Percentiles rank a stretch among this genome's conserved stretches.
Evolutionary conservation across 78 protist genomes (phyloP).

Genomic region (Monosiga brevicollis): DNA sequence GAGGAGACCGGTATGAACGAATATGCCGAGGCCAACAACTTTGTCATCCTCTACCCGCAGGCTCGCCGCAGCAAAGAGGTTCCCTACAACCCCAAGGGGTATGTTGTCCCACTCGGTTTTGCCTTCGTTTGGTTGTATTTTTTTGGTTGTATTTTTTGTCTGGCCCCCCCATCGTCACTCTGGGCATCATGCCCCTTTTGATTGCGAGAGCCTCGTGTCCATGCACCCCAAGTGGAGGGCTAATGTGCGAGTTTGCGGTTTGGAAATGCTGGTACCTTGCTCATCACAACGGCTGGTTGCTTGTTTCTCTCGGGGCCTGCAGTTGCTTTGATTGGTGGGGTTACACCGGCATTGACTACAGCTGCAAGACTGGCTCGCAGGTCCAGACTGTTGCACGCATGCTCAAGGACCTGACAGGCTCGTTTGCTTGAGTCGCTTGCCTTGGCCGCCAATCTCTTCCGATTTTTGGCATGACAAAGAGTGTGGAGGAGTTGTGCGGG

Average conservation of each 20-base stretch:
- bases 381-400: not conserved
- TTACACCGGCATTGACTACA: not conserved
- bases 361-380: not conserved
- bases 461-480: too few species aligned
- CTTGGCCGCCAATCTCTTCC: too few species aligned
- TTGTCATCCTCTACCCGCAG: constrained; percentile 65
- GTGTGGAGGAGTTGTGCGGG: too few species aligned
- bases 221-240: not conserved
- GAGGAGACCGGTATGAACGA: constrained; percentile 54
- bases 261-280: too few species aligned
- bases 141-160: constrained; percentile 3
- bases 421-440: too few species aligned
- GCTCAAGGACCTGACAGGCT: not conserved
- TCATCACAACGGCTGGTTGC: too few species aligned
- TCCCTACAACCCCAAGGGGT: constrained; percentile 51
- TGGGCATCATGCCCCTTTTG: not conserved
- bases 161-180: not conserved
- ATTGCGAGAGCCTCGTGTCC: not conserved
- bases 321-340: too few species aligned
- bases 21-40: constrained; percentile 58
- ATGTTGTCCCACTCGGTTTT: constrained; percentile 58
- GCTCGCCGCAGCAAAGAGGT: not conserved
- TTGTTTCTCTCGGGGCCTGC: too few species aligned
- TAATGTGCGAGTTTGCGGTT: not conserved
- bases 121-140: not conserved